These are phyloP conservation scores for Coemansia sp. DNA, from an alignment of 192 early-diverging fungal genomes.

Conservation along the genomic window DNA sequence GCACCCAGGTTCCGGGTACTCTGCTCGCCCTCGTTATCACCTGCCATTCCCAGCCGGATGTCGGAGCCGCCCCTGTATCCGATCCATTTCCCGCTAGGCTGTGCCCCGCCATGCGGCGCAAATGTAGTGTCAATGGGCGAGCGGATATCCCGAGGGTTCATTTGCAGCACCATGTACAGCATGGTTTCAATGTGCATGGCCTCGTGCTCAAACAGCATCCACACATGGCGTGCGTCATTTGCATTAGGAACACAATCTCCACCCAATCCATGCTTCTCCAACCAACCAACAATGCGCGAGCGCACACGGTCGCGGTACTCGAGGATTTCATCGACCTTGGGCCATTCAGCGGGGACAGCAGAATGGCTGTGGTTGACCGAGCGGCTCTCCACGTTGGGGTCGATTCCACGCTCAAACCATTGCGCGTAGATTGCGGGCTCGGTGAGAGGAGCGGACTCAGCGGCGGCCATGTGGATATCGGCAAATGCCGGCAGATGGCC, in stretches of 20 bases:
- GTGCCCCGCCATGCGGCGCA: neutral
- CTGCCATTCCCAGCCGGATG: constrained; percentile 62
- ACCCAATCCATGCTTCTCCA: constrained; percentile 22
- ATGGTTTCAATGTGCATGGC: constrained; percentile 92
- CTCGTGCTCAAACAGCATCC: constrained; percentile 93
- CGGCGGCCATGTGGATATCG: constrained; percentile 56
- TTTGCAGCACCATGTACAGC: constrained; percentile 82
- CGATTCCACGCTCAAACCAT: constrained; percentile 95
- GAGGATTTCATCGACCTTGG: constrained; percentile 59
- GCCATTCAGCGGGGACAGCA: constrained; percentile 67
- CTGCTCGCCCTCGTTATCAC: constrained; percentile 47
- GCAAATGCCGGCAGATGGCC: constrained; percentile 78
- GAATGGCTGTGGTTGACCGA: constrained; percentile 77
- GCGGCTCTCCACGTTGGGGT: constrained; percentile 79
- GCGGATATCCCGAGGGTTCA: constrained; percentile 23
- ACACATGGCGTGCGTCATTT: constrained; percentile 57
- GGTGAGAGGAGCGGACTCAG: constrained; percentile 49
- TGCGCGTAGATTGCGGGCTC: constrained; percentile 61
- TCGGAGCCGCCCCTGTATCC: constrained; percentile 8
- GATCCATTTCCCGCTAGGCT: constrained; percentile 21
- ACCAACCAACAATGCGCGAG: constrained; percentile 47
- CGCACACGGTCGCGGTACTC: constrained; percentile 66
- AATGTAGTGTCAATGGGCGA: constrained; percentile 12
- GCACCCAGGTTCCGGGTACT: constrained; percentile 13
- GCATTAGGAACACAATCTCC: neutral